Evolutionary conservation across 1,139 yeast genomes (phyloP), one percentile per base, ranked within the genome.

Genomic region (Pichia sp.): DNA sequence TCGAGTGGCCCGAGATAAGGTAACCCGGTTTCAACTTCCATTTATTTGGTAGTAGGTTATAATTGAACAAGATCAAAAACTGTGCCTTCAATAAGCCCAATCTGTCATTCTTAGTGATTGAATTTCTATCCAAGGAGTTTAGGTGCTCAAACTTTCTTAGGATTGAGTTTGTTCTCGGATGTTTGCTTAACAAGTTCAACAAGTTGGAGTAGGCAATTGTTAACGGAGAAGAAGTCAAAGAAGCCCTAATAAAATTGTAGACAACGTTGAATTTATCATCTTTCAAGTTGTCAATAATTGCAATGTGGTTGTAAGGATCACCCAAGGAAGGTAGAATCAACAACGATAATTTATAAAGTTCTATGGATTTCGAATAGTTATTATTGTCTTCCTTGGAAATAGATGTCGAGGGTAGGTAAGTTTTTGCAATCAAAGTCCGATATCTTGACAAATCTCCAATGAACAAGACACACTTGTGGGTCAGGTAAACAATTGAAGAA

Each of bases 281-380:
- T 46, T 72, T 70, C 29, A 73, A 67, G 49, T 73, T 70, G 58
- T 77, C 76, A 24, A 84, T 76, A 71, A 84, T 78, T 6, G 88
- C 90, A 52, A 81, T 76, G 61, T 84, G 87, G 61, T 81, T 80
- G 62, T 81, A 81, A 1, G 89, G 83, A 61, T 84, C 90, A 55
- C 85, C 85, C 55, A 83, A 73, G 0, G 87, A 80, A 1, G 91
- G 92, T 43, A 84, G 68, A 29, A 84, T 68, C 44, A 78, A 63
- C 36, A 82, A 77, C 31, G 89, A 82, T 46, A 73, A 65, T 53
- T 78, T 75, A 60, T 82, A 81, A 61, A 75, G 76, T 58, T 75
- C 75, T 24, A 80, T 66, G 0, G 87, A 73, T 67, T 65, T 75
- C 65, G 67, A 71, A 64, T 68, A 75, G 63, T 63, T 75, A 58